A percentile compares a stretch with the other conserved stretches of the same genome.
phyloP scores from a whole-genome alignment of 495 filamentous ascomycete species.

The Penicillium chermesinum region DNA sequence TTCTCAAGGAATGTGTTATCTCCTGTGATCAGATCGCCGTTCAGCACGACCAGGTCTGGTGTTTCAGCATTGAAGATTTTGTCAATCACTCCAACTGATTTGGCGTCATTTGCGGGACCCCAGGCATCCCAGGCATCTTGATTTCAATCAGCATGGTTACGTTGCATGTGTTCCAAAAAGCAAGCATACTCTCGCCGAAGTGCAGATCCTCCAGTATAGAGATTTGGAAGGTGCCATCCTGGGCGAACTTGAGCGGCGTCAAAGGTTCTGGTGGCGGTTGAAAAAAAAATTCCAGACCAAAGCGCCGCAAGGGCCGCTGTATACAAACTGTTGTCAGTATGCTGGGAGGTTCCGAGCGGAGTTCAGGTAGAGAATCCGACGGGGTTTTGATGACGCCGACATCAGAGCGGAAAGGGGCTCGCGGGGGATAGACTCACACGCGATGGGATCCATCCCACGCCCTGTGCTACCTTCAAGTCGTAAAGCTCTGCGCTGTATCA shows the following conservation, averaged over 20 bases:
- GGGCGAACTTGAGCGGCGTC: constrained; percentile 15
- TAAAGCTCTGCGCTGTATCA: no score
- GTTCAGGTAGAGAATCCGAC: no score
- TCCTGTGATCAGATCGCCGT: constrained; percentile 67
- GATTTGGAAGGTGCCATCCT: constrained; percentile 41
- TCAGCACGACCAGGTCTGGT: constrained; percentile 57
- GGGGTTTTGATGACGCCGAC: no score
- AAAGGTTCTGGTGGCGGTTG: background rate
- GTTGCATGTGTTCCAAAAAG: background rate
- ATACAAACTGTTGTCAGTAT: no score
- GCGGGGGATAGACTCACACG: no score
- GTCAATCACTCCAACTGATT: constrained; percentile 54
- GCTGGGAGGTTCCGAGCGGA: no score
- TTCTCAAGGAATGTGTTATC: constrained; percentile 58
- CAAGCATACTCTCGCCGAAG: constrained; percentile 55
- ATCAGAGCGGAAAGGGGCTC: no score
- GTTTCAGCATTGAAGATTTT: constrained; percentile 50
- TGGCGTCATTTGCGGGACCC: constrained; percentile 57
- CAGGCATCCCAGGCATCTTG: constrained; percentile 42
- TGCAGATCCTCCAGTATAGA: constrained; percentile 63
- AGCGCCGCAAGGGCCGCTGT: background rate
- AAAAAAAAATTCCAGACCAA: background rate
- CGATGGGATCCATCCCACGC: no score
- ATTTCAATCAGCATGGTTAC: constrained; percentile 5
- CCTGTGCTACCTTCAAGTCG: no score